Conservation (phyloP, 352 stramenopile species). For the Pythium grandisporangium region DNA sequence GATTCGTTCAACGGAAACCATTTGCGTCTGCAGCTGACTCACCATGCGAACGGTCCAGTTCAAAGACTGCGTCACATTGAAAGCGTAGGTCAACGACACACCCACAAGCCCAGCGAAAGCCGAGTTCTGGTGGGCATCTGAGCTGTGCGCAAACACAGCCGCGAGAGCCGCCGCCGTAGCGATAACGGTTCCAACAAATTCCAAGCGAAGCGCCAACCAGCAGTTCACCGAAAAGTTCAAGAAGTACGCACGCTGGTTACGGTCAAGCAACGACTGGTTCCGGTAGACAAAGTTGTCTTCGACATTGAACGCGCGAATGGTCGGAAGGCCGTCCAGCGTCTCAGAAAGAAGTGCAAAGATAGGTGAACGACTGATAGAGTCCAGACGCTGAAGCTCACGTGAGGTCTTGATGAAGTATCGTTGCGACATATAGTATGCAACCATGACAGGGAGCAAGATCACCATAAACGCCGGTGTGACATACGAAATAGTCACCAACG, state of each 20-base stretch:
- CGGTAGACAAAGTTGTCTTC: constrained; percentile 31
- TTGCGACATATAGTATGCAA: constrained; percentile 46
- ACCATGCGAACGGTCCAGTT: constrained; percentile 52
- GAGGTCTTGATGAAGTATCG: constrained; percentile 89
- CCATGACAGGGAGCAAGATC: constrained; percentile 49
- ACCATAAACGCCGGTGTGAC: constrained; percentile 53
- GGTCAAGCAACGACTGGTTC: constrained; percentile 42
- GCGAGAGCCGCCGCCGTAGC: constrained; percentile 27
- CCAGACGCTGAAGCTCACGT: constrained; percentile 91
- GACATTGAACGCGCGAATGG: constrained; percentile 79
- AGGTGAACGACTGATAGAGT: constrained; percentile 84
- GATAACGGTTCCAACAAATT: constrained; percentile 49
- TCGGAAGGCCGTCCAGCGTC: constrained; percentile 89
- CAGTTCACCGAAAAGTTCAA: constrained; percentile 50
- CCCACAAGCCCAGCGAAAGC: constrained; percentile 40
- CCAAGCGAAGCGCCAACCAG: constrained; percentile 57
- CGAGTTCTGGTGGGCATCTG: constrained; percentile 15
- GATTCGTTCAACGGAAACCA: constrained; percentile 63
- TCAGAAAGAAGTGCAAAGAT: constrained; percentile 94
- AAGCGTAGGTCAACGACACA: constrained; percentile 61
- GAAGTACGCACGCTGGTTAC: constrained; percentile 55
- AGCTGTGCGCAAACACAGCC: constrained; percentile 30
- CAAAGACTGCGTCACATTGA: constrained; percentile 54
- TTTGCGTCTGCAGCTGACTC: constrained; percentile 56
- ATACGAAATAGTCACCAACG: constrained; percentile 42